Base-by-base conservation (phyloP, 2,329 filamentous ascomycete genomes). In the Diplocarpon mali region DNA sequence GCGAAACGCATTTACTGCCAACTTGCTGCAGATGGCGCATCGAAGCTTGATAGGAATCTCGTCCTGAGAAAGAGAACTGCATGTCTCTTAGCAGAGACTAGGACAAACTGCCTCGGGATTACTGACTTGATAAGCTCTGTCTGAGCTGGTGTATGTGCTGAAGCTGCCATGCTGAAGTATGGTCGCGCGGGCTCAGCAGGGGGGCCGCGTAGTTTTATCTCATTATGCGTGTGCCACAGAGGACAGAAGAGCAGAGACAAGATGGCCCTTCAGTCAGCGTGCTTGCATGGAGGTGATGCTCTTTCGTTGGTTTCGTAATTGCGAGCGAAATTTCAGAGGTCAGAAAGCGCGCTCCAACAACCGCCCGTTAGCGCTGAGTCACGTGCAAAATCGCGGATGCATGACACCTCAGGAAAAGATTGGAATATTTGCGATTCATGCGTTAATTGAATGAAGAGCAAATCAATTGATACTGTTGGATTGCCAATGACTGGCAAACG, bases 21-120 rank as follows among this genome's bases (percentile, higher is more conserved):
- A 73, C 64, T 85, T 88, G 68, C 84, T 92, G 67, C 92, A 98
- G 56, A 87, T 85, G 42, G 87, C 87, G 70, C 92, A 98, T 66
- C 89, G 84, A 52, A 98, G 75, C 71, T 95, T 95, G 59, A 89
- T 87, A n/a, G 92, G 92, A 46, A 95, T 88, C 51, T 92, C 86
- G 57, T 90, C 85, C 53, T 60, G 60, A 24, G 57, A 53, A 24
- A 62, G 48, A 28, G 59, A 63, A 44, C 60, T 63, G 37, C 31
- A 9, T 13, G 14, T 16, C 29, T 30, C 34, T 56, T 45, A 55
- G 42, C 38, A 50, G 20, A 45, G 10, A n/a, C 12, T 16, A 15
- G 27, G 14, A 31, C 10, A 30, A 4, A 24, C n/a, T 29, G 2
- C 13, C 38, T 30, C n/a, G 13, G 28, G 17, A 14, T 32, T 14